A percentile compares a stretch with the other conserved stretches of the same genome.
These are phyloP conservation scores for Penicillium aurantiogriseum DNA, from an alignment of 2,329 filamentous ascomycete species.

Conservation along the genomic window DNA sequence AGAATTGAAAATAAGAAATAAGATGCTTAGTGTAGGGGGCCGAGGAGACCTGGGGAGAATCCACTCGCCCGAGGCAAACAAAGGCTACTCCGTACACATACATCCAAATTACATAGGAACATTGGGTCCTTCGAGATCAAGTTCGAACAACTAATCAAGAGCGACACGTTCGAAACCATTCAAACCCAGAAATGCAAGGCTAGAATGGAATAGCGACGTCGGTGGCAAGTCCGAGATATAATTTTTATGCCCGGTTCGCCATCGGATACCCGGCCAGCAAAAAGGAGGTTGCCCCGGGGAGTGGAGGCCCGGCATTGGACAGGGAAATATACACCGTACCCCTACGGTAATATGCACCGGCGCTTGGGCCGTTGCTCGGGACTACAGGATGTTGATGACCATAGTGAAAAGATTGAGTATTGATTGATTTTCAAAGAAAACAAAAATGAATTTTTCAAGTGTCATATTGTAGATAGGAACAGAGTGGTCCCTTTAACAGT, in stretches of 20 bases:
- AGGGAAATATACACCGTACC: slow-evolving; percentile 26
- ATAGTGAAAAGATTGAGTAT: neutral
- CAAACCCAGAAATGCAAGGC: neutral
- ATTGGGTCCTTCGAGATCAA: neutral
- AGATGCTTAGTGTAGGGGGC: neutral
- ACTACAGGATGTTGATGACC: slow-evolving; percentile 12
- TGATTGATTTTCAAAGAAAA: neutral
- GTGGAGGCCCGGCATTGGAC: slow-evolving; percentile 21
- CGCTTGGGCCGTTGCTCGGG: slow-evolving; percentile 25
- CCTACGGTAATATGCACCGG: slow-evolving; percentile 10
- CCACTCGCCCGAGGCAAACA: slow-evolving; percentile 1
- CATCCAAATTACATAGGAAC: too few relatives aligned
- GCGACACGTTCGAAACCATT: neutral
- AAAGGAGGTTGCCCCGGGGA: slow-evolving; percentile 28
- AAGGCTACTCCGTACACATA: neutral
- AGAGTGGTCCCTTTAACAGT: neutral
- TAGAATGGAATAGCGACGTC: neutral
- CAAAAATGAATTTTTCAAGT: neutral
- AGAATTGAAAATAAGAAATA: neutral
- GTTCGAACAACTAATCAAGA: neutral
- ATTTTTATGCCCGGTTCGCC: slow-evolving; percentile 12
- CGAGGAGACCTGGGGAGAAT: neutral
- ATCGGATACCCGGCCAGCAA: slow-evolving; percentile 33
- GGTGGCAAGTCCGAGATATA: slow-evolving; percentile 15
- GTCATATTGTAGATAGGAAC: neutral